A percentile compares a stretch with the other conserved stretches of the same genome.
phyloP scores from a whole-genome alignment of 176 grass and related monocot genomes.

The Poa annua region DNA sequence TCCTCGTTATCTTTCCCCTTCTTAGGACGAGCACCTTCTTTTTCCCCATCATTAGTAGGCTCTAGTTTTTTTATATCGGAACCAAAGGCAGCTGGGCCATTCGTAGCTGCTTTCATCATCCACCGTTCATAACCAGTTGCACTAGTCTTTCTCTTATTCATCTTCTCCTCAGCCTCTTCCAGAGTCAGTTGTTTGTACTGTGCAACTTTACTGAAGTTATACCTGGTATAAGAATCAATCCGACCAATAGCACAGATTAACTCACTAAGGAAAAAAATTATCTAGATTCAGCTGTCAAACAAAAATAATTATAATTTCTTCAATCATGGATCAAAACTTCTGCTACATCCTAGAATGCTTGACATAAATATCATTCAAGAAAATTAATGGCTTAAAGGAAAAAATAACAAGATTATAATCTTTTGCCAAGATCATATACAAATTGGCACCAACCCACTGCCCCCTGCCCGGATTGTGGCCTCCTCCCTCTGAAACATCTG shows the following conservation, averaged over 20 bases:
- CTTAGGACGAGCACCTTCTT: slow-evolving; percentile 55
- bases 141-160: slow-evolving; percentile 88
- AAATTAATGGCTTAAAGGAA: not conserved
- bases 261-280: not conserved
- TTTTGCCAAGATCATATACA: not conserved
- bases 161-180: slow-evolving; percentile 98
- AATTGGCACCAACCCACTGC: not conserved
- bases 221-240: slow-evolving; percentile 55
- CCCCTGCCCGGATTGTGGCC: not conserved
- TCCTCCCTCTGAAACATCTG: slow-evolving; percentile 12
- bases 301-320: not conserved
- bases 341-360: slow-evolving; percentile 8
- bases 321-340: not conserved
- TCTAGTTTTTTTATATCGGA: slow-evolving; percentile 66
- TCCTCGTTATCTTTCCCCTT: slow-evolving; percentile 81
- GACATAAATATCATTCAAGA: not conserved
- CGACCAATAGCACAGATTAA: slow-evolving; percentile 18
- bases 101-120: slow-evolving; percentile 99
- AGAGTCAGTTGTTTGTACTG: slow-evolving; percentile 98
- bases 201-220: slow-evolving; percentile 94
- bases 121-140: slow-evolving; percentile 97
- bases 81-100: slow-evolving; percentile 91
- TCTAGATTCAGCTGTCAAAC: not conserved
- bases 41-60: slow-evolving; percentile 44
- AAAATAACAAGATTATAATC: not conserved